These are phyloP conservation scores for Ilyonectria robusta DNA, from an alignment of 2,329 filamentous ascomycete species.

Conservation along the genomic window DNA sequence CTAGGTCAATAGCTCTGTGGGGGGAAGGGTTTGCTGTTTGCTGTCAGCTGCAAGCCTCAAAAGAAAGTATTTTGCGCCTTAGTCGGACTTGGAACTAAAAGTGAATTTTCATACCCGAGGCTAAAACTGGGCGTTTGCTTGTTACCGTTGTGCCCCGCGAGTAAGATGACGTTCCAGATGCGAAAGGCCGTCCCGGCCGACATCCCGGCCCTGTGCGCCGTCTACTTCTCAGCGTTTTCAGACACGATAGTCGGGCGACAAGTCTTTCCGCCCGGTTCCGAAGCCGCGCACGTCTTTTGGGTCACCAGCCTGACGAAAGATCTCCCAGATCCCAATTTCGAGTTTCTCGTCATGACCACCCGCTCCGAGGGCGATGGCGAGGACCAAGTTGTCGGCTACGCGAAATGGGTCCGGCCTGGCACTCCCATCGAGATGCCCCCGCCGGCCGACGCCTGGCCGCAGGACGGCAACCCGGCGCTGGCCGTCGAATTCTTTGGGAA, in stretches of 20 bases:
- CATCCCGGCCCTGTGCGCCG: slow-evolving; percentile 55
- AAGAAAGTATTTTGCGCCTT: slow-evolving; percentile 10
- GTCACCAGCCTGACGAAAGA: slow-evolving; percentile 53
- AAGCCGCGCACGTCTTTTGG: slow-evolving; percentile 54
- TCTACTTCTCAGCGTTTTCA: slow-evolving; percentile 63
- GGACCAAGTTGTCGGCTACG: slow-evolving; percentile 58
- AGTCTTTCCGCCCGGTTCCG: slow-evolving; percentile 53
- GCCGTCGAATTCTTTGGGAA: slow-evolving; percentile 58
- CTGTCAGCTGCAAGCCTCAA: neutral
- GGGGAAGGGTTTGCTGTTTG: slow-evolving; percentile 13
- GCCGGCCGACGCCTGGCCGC: slow-evolving; percentile 55
- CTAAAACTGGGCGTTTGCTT: neutral
- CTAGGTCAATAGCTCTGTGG: slow-evolving; percentile 14
- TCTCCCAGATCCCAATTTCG: slow-evolving; percentile 54
- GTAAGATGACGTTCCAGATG: slow-evolving; percentile 48
- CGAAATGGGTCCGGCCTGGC: slow-evolving; percentile 61
- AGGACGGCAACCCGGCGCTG: slow-evolving; percentile 53
- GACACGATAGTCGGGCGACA: slow-evolving; percentile 54
- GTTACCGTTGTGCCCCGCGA: neutral
- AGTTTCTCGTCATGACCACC: slow-evolving; percentile 56
- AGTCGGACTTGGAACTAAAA: neutral
- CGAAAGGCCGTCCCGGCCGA: slow-evolving; percentile 59
- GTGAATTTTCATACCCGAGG: neutral
- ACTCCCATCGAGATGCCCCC: slow-evolving; percentile 42
- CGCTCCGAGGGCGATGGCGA: slow-evolving; percentile 45